Conservation (phyloP, 345 rosid genomes). For the Nasturtium officinale region DNA sequence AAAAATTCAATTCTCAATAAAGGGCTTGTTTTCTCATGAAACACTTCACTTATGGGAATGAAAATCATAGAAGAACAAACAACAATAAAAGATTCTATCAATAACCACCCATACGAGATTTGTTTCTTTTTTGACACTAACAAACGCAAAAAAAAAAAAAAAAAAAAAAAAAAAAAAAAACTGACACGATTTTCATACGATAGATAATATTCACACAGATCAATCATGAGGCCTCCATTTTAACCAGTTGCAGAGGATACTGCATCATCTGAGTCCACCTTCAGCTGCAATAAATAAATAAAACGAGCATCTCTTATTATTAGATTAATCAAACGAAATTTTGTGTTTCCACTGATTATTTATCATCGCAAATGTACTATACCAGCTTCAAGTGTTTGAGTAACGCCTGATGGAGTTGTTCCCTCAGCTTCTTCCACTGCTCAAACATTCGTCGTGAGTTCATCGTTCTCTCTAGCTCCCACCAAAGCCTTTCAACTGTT, state of each 20-base stretch:
- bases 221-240: conserved; percentile 10
- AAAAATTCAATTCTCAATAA: too few relatives aligned
- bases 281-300: conserved; percentile 59
- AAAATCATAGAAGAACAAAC: conserved; percentile 21
- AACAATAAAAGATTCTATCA: neutral
- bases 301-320: neutral
- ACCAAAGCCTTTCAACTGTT: conserved; percentile 72
- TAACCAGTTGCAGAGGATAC: conserved; percentile 37
- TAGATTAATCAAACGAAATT: neutral
- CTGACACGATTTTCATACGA: neutral
- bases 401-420: conserved; percentile 62
- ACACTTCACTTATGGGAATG: neutral
- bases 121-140: conserved; percentile 6
- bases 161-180: too few relatives aligned
- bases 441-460: conserved; percentile 66
- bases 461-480: conserved; percentile 66
- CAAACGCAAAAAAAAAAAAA: conserved; percentile 5
- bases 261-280: conserved; percentile 77
- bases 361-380: conserved; percentile 45
- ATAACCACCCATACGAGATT: conserved; percentile 6
- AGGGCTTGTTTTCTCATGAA: neutral
- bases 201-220: conserved; percentile 23
- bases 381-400: conserved; percentile 83
- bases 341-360: neutral
- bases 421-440: conserved; percentile 75